These are phyloP conservation scores for Tolypocladium ovalisporum DNA, from an alignment of 2,329 filamentous ascomycete genomes.

Conservation along the genomic window DNA sequence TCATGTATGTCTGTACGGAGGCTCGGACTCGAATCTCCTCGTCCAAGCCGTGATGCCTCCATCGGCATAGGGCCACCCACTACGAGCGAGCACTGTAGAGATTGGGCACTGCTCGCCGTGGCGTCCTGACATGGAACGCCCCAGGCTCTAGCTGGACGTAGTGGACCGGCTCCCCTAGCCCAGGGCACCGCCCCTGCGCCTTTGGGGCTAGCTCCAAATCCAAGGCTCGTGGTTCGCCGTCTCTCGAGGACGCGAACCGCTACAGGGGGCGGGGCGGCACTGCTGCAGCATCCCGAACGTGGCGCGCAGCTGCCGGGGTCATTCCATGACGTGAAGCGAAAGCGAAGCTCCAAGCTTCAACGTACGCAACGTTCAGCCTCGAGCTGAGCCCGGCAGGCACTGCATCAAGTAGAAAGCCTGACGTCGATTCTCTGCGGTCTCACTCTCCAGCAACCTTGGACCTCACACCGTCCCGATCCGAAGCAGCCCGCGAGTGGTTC, in stretches of 20 bases:
- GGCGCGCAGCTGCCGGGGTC: not conserved
- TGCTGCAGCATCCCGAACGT: not conserved
- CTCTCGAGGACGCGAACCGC: not conserved
- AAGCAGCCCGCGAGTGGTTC: not conserved
- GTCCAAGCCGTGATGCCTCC: no score
- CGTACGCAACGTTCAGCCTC: not conserved
- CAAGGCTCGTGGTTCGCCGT: not conserved
- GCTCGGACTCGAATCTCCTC: no score
- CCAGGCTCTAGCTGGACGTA: not conserved
- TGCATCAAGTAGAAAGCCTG: not conserved
- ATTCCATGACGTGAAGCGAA: not conserved
- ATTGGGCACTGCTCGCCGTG: not conserved
- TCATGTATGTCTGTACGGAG: no score
- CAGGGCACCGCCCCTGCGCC: not conserved
- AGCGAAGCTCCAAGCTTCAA: no score
- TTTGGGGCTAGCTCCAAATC: not conserved
- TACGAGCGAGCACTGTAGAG: no score
- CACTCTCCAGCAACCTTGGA: not conserved
- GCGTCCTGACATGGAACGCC: not conserved
- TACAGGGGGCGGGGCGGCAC: not conserved
- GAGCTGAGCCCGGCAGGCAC: not conserved
- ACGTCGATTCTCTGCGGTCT: not conserved
- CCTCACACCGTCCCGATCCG: not conserved
- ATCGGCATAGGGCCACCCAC: no score
- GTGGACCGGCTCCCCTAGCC: not conserved